These are phyloP conservation scores for Verruconis gallopava DNA, from an alignment of 2,329 filamentous ascomycete genomes.

Conservation along the genomic window DNA sequence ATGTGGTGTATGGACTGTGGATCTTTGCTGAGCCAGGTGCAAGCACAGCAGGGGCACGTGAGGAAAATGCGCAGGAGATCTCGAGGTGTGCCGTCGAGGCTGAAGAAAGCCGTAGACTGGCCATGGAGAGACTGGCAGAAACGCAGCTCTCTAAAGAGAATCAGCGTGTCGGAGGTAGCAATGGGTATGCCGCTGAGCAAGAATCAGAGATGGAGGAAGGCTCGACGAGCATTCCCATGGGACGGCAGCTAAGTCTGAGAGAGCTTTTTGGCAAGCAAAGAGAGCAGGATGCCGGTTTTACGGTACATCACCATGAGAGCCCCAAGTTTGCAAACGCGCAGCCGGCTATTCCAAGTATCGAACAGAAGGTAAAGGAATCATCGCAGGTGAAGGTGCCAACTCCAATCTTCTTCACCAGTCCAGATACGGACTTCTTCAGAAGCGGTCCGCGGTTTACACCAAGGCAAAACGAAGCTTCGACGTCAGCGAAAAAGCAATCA, in stretches of 20 bases:
- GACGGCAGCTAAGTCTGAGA: slow-evolving; percentile 38
- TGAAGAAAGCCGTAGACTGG: slow-evolving; percentile 34
- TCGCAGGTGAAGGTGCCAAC: neutral
- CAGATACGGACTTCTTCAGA: slow-evolving; percentile 18
- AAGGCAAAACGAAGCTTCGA: neutral
- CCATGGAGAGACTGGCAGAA: slow-evolving; percentile 20
- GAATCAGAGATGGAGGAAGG: slow-evolving; percentile 22
- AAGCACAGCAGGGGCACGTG: slow-evolving; percentile 39
- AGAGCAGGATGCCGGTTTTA: slow-evolving; percentile 38
- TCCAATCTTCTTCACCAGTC: slow-evolving; percentile 5
- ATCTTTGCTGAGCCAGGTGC: slow-evolving; percentile 48
- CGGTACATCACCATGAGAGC: slow-evolving; percentile 32
- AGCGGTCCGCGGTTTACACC: slow-evolving; percentile 8
- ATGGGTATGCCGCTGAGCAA: slow-evolving; percentile 15
- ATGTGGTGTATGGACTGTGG: slow-evolving; percentile 46
- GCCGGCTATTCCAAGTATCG: neutral
- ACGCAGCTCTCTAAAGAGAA: neutral
- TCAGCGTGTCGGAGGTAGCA: slow-evolving; percentile 11
- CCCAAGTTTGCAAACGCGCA: slow-evolving; percentile 46
- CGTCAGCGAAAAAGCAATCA: neutral
- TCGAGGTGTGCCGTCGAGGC: slow-evolving; percentile 41
- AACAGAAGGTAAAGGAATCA: neutral
- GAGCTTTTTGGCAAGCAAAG: slow-evolving; percentile 44
- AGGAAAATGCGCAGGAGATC: slow-evolving; percentile 41
- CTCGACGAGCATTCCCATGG: slow-evolving; percentile 34